These are phyloP conservation scores for Syncephalastrum monosporum DNA, from an alignment of 371 early-diverging fungal genomes.

Conservation along the genomic window DNA sequence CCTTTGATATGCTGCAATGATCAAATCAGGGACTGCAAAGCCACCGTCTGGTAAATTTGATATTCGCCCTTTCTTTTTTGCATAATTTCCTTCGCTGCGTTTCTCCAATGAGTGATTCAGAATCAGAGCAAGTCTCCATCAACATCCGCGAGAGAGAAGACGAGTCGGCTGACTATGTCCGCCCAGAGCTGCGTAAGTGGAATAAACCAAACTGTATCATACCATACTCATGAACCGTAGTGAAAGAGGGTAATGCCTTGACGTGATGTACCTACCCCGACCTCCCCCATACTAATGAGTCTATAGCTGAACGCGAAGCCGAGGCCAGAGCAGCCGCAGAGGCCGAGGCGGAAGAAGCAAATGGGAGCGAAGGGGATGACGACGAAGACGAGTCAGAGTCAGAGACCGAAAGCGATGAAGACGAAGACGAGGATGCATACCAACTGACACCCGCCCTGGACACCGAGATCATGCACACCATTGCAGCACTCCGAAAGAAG, in stretches of 20 bases:
- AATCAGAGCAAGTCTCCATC: slow-evolving; percentile 7
- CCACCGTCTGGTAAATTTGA: too few relatives aligned
- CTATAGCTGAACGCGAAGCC: slow-evolving; percentile 1
- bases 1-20: too few relatives aligned
- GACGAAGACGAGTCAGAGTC: slow-evolving; percentile 39
- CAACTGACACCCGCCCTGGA: slow-evolving; percentile 88
- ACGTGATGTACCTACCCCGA: too few relatives aligned
- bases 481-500: slow-evolving; percentile 74
- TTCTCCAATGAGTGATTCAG: background rate
- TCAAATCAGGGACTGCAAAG: too few relatives aligned
- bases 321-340: slow-evolving; percentile 14
- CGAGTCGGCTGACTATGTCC: slow-evolving; percentile 13
- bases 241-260: too few relatives aligned
- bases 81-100: too few relatives aligned
- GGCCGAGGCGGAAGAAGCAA: slow-evolving; percentile 39
- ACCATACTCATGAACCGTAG: background rate
- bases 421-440: slow-evolving; percentile 88
- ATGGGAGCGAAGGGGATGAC: slow-evolving; percentile 75
- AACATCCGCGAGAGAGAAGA: slow-evolving; percentile 14
- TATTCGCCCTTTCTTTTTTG: too few relatives aligned
- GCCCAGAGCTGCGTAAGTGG: slow-evolving; percentile 16
- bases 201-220: too few relatives aligned
- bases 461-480: slow-evolving; percentile 88
- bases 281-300: too few relatives aligned
- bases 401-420: slow-evolving; percentile 56